phyloP scores from a whole-genome alignment of 768 basidiomycete species.

The Boletus rex-veris region DNA sequence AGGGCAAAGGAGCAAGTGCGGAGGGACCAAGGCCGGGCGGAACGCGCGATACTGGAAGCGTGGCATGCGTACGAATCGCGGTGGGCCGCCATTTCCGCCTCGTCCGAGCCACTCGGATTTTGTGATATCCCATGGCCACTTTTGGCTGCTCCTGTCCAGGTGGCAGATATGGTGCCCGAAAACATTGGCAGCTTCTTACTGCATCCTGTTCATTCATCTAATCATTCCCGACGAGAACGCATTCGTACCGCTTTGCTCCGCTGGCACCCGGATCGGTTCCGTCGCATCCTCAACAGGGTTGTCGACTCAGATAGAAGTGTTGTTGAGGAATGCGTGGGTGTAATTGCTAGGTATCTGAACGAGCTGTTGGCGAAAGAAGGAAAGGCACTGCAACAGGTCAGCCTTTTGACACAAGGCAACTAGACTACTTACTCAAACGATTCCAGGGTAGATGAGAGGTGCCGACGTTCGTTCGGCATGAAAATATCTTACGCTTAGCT shows the following conservation, averaged over 20 bases:
- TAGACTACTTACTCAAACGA: neutral
- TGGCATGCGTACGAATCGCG: constrained; percentile 64
- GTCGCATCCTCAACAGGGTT: constrained; percentile 52
- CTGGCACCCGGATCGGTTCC: constrained; percentile 82
- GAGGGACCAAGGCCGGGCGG: constrained; percentile 39
- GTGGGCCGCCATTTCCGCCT: constrained; percentile 52
- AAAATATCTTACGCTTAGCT: neutral
- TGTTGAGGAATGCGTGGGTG: constrained; percentile 63
- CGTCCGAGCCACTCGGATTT: constrained; percentile 53
- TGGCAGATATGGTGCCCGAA: constrained; percentile 51
- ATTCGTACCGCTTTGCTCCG: constrained; percentile 63
- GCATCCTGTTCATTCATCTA: constrained; percentile 59
- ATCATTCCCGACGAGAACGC: constrained; percentile 59
- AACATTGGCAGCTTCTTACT: constrained; percentile 60
- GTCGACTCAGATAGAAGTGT: constrained; percentile 45
- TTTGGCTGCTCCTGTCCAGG: constrained; percentile 37
- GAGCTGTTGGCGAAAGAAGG: constrained; percentile 50
- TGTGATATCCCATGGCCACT: constrained; percentile 71
- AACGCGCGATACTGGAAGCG: constrained; percentile 47
- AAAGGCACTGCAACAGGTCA: constrained; percentile 17
- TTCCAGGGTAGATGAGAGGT: constrained; percentile 19
- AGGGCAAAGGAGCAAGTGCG: constrained; percentile 41
- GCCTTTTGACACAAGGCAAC: constrained; percentile 2
- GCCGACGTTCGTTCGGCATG: neutral
- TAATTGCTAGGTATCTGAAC: constrained; percentile 65